phyloP scores from a whole-genome alignment of 78 protist genomes.

The Dictyostelium intermedium region DNA sequence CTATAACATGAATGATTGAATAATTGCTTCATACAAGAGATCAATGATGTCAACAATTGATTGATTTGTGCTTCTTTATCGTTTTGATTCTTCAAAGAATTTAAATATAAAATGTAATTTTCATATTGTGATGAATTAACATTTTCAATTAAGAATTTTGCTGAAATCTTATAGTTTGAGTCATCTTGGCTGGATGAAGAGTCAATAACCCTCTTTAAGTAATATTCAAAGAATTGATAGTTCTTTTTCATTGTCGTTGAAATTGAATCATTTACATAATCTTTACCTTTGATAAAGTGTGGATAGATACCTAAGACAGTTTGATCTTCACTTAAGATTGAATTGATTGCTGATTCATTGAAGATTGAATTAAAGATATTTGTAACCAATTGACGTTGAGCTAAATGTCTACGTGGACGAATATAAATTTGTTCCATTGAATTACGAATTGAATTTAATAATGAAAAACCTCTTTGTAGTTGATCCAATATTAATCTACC shows the following conservation, averaged over 20 bases:
- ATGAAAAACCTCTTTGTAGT: conserved; percentile 54
- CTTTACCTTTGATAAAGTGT: conserved; percentile 2
- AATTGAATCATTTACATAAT: not conserved
- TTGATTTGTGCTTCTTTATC: not conserved
- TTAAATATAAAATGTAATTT: not conserved
- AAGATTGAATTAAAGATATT: not conserved
- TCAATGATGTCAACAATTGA: not conserved
- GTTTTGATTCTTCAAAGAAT: not conserved
- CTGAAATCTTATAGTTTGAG: not conserved
- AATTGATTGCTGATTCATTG: too few species aligned
- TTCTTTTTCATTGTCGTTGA: not conserved
- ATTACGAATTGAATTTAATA: not conserved
- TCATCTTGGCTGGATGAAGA: not conserved
- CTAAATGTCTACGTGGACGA: conserved; percentile 56
- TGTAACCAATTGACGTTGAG: conserved; percentile 10
- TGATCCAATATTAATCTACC: conserved; percentile 54
- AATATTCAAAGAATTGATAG: not conserved
- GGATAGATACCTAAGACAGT: not conserved
- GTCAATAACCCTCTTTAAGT: not conserved
- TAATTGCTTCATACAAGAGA: conserved; percentile 16
- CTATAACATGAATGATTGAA: not conserved
- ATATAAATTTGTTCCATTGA: conserved; percentile 73
- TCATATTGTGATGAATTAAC: not conserved
- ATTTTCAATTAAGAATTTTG: conserved; percentile 14
- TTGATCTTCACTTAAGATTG: not conserved